Conservation (phyloP, 352 stramenopile species). For the Pythium volutum region DNA sequence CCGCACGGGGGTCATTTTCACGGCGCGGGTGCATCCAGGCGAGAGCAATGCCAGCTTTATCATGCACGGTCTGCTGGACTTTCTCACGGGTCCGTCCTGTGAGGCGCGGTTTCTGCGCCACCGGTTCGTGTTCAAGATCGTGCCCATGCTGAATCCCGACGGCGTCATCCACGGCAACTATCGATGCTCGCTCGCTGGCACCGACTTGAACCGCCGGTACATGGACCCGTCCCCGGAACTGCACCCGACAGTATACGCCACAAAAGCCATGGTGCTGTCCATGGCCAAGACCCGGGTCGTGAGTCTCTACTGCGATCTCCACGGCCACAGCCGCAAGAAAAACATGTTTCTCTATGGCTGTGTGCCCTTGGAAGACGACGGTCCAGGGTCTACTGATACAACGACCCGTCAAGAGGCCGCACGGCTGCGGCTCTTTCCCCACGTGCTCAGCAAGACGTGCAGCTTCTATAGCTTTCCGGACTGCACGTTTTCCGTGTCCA, state of each 20-base stretch:
- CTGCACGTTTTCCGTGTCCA: slow-evolving; percentile 67
- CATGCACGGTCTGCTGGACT: slow-evolving; percentile 88
- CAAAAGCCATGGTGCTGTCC: slow-evolving; percentile 71
- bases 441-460: slow-evolving; percentile 62
- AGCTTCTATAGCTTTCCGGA: slow-evolving; percentile 63
- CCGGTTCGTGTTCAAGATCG: slow-evolving; percentile 88
- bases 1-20: slow-evolving; percentile 73
- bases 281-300: slow-evolving; percentile 45
- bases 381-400: too few species aligned
- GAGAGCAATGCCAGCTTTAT: slow-evolving; percentile 90
- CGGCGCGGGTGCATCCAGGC: slow-evolving; percentile 82
- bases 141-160: slow-evolving; percentile 94
- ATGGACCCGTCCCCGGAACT: slow-evolving; percentile 42
- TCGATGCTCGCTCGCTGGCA: slow-evolving; percentile 78
- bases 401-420: slow-evolving; percentile 34
- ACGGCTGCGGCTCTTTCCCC: slow-evolving; percentile 60
- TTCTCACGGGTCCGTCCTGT: slow-evolving; percentile 66
- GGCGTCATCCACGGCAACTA: slow-evolving; percentile 93
- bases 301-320: slow-evolving; percentile 84
- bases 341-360: slow-evolving; percentile 90
- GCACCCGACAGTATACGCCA: slow-evolving; percentile 73
- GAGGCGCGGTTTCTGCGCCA: slow-evolving; percentile 75
- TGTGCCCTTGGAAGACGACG: slow-evolving; percentile 35
- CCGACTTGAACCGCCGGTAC: slow-evolving; percentile 87
- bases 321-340: slow-evolving; percentile 86